Base-by-base conservation (phyloP, 768 basidiomycete species). In the Clathrus columnatus region DNA sequence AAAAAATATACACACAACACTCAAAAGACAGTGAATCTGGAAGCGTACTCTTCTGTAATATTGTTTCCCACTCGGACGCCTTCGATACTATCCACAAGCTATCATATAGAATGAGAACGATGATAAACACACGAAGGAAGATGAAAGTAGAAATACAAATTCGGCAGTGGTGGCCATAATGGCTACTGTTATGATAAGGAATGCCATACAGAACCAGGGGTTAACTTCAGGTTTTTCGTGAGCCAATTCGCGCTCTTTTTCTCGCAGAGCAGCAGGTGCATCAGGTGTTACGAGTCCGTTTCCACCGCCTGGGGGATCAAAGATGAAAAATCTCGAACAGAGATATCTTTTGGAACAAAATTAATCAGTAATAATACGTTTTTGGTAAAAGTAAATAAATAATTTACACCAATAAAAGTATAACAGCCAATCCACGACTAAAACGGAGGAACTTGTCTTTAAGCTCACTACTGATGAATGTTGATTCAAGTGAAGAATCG, bases 141-240 rank as follows among this genome's bases (percentile, higher is more conserved):
- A 18, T 17, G 6, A 45, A 18, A 57, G 10, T 5, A 18, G 30
- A 17, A 73, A 65, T 61, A 86, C 82, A 73, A 78, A 86, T 75
- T 85, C 84, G 18, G 82, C 84, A 4, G 86, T 87, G 26, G 74
- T 72, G 29, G 80, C 83, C 80, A 85, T 81, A 27, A 87, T 64
- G 8, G 65, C 79, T 42, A 87, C 76, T 28, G 76, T 76, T 30
- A 80, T 44, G 3, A 69, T 32, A 1, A 88, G 73, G 56, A 83
- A 69, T 4, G 66, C 61, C 14, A 85, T 69, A 61, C 81, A 82
- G 2, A 83, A 77, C 69, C 75, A 85, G 62, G 81, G 82, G 60
- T 81, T 85, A 21, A 82, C 73, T 57, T 80, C 73, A 0, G 85
- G 84, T 26, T 80, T 76, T 18, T 65, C 69, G 8, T 73, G 66